phyloP scores from a whole-genome alignment of 768 basidiomycete species.

The Calocera viscosa region DNA sequence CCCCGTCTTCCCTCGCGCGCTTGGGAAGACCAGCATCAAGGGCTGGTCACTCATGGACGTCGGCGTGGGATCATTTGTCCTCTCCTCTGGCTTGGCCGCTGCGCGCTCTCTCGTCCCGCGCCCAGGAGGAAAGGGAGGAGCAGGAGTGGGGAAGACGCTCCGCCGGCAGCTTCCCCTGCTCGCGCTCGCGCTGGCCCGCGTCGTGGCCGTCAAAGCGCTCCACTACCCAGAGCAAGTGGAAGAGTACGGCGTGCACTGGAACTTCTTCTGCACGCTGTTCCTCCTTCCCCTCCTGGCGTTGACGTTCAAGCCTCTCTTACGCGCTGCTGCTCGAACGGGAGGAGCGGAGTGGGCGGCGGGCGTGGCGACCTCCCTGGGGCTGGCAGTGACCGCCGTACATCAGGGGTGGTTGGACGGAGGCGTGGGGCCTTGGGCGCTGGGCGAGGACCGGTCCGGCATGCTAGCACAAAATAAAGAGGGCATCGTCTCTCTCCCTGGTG shows the following conservation, averaged over 20 bases:
- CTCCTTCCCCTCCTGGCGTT: constrained; percentile 63
- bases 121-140: background rate
- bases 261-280: constrained; percentile 91
- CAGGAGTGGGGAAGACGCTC: background rate
- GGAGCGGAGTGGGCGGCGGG: background rate
- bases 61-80: constrained; percentile 12
- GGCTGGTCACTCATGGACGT: constrained; percentile 82
- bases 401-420: background rate
- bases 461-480: constrained; percentile 88
- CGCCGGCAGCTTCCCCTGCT: constrained; percentile 42
- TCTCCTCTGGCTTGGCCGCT: constrained; percentile 11
- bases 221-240: constrained; percentile 95
- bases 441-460: constrained; percentile 48
- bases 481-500: constrained; percentile 62
- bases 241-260: constrained; percentile 97
- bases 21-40: constrained; percentile 89
- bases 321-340: constrained; percentile 31
- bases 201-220: constrained; percentile 77
- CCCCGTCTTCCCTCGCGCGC: constrained; percentile 69
- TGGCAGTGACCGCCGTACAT: background rate
- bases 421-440: constrained; percentile 44
- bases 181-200: constrained; percentile 58
- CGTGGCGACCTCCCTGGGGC: background rate
- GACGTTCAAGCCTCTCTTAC: constrained; percentile 53
- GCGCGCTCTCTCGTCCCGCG: constrained; percentile 7